Evolutionary conservation across 163 green algal genomes (phyloP).

Genomic region (Trebouxia gelatinosa): DNA sequence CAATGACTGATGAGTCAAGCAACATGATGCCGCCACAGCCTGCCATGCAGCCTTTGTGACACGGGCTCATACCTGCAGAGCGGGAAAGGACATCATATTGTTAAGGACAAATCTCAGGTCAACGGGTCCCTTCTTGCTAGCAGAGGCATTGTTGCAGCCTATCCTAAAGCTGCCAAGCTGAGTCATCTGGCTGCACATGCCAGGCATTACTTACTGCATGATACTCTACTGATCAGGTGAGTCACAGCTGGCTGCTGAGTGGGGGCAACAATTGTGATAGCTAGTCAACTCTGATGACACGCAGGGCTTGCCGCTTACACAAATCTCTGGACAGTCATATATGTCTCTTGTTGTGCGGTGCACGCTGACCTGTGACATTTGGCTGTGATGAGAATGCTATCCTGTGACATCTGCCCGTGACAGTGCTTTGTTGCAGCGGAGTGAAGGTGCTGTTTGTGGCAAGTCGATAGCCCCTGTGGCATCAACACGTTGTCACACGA

Average conservation of each 20-base stretch:
- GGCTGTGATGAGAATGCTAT: background rate
- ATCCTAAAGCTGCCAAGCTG: slow-evolving; percentile 13
- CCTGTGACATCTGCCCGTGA: background rate
- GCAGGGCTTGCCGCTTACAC: background rate
- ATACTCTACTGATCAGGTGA: slow-evolving; percentile 34
- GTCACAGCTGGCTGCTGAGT: background rate
- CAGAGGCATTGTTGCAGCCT: slow-evolving; percentile 29
- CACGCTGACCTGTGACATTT: background rate
- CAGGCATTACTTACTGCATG: slow-evolving; percentile 21
- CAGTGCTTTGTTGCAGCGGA: background rate
- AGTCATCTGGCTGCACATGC: slow-evolving; percentile 24
- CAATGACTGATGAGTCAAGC: background rate
- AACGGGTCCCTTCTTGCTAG: slow-evolving; percentile 11
- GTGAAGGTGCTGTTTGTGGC: background rate
- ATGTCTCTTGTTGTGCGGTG: background rate
- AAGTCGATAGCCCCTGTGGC: background rate
- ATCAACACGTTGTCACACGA: background rate
- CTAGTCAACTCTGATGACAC: background rate
- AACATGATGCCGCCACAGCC: background rate
- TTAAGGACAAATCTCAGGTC: background rate
- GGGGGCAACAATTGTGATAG: background rate
- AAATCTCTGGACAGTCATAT: background rate
- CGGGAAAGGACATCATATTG: slow-evolving; percentile 33
- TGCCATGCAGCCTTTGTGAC: background rate
- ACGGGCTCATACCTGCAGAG: slow-evolving; percentile 2